A percentile compares a stretch with the other conserved stretches of the same genome.
Conservation (phyloP, 768 basidiomycete species). For the Candolleomyces eurysporus region DNA sequence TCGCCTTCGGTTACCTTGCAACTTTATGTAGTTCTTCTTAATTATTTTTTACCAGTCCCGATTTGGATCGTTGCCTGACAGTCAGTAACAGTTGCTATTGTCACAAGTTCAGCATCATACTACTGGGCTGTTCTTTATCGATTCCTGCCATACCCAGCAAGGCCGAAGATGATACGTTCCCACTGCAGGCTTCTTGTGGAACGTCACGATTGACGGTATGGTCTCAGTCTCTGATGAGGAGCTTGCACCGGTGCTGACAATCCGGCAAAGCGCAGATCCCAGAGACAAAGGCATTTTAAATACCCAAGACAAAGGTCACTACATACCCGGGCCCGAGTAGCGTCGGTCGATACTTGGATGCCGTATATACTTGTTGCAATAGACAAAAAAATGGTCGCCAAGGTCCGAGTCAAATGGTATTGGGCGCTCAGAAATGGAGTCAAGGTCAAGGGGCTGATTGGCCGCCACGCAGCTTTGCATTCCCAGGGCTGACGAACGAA, state of each 20-base stretch:
- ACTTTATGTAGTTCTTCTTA: neutral
- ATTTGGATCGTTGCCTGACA: slow-evolving; percentile 13
- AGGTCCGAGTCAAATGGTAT: neutral
- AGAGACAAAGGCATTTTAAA: too few species aligned
- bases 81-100: slow-evolving; percentile 6
- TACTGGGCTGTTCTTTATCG: neutral
- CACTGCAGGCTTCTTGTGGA: too few species aligned
- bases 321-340: too few species aligned
- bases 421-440: neutral
- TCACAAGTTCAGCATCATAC: slow-evolving; percentile 25
- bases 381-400: neutral
- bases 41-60: neutral
- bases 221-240: too few species aligned
- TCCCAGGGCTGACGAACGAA: neutral
- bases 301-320: too few species aligned
- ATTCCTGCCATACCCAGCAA: too few species aligned
- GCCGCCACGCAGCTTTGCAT: too few species aligned
- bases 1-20: neutral
- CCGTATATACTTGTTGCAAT: neutral
- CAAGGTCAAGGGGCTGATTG: too few species aligned
- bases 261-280: too few species aligned
- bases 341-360: neutral
- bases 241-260: too few species aligned
- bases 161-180: too few species aligned
- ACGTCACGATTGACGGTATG: too few species aligned